Evolutionary conservation across 2,329 filamentous ascomycete genomes (phyloP).

Genomic region (Calonectria multiphialidica): DNA sequence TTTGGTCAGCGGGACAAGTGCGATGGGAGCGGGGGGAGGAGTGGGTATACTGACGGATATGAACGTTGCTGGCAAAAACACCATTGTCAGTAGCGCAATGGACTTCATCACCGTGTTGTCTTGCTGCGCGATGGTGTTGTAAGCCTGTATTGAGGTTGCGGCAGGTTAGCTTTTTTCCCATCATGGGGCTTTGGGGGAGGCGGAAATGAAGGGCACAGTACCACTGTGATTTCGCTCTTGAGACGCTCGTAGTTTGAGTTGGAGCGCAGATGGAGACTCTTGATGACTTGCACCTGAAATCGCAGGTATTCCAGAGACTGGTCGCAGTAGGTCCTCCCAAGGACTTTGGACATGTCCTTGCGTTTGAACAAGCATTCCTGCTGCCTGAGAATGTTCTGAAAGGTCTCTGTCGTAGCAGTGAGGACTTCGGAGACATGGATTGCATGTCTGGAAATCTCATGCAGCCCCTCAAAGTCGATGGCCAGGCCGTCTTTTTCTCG

Average conservation of each 20-base stretch:
- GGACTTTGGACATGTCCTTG: neutral
- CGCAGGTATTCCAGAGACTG: neutral
- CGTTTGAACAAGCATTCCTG: neutral
- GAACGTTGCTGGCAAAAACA: constrained; percentile 16
- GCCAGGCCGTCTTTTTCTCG: neutral
- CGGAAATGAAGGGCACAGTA: neutral
- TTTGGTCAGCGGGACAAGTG: neutral
- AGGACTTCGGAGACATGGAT: constrained; percentile 16
- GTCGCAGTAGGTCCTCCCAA: neutral
- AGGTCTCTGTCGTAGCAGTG: neutral
- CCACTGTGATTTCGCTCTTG: constrained; percentile 15
- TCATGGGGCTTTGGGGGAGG: too few species aligned
- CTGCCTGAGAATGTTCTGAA: neutral
- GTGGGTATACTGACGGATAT: neutral
- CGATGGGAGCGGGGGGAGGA: too few species aligned
- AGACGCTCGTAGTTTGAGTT: constrained; percentile 11
- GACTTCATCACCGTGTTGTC: constrained; percentile 19
- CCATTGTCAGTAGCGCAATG: constrained; percentile 14
- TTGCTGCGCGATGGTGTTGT: constrained; percentile 15
- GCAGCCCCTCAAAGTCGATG: neutral
- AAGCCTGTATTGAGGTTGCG: neutral
- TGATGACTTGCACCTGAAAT: constrained; percentile 15
- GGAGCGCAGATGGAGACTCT: constrained; percentile 8
- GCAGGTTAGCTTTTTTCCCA: neutral
- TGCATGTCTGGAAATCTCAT: constrained; percentile 13